Conservation (phyloP, 306 rosid genomes). For the Glycine tomentella region DNA sequence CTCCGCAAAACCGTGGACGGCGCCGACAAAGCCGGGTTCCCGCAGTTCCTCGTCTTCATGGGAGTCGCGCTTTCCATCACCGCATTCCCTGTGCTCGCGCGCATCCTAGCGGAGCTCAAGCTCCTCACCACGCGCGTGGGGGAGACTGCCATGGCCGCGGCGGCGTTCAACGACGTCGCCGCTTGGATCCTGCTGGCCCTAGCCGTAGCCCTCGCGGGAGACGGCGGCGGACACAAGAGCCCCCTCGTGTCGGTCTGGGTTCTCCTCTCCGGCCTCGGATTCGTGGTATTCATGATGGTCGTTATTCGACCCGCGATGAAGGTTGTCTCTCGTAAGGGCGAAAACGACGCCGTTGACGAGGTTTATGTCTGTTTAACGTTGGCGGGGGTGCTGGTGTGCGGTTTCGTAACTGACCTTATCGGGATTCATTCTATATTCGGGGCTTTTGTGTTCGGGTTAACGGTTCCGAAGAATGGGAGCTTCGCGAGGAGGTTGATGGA, state of each 20-base stretch:
- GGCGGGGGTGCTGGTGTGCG: slow-evolving; percentile 73
- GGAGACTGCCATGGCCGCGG: slow-evolving; percentile 92
- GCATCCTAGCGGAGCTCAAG: slow-evolving; percentile 87
- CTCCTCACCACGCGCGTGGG: slow-evolving; percentile 77
- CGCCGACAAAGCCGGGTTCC: slow-evolving; percentile 64
- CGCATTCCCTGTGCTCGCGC: slow-evolving; percentile 89
- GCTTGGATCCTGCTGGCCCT: slow-evolving; percentile 90
- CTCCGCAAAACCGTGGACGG: slow-evolving; percentile 74
- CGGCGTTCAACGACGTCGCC: slow-evolving; percentile 84
- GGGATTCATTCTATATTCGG: slow-evolving; percentile 91
- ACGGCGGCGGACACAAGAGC: slow-evolving; percentile 53
- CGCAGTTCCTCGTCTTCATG: slow-evolving; percentile 78
- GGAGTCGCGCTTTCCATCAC: slow-evolving; percentile 91
- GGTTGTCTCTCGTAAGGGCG: slow-evolving; percentile 62
- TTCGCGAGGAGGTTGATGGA: slow-evolving; percentile 66
- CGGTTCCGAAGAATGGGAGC: slow-evolving; percentile 70
- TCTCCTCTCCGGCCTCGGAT: slow-evolving; percentile 66
- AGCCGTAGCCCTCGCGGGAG: slow-evolving; percentile 74
- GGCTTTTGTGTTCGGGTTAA: slow-evolving; percentile 83
- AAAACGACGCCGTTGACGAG: slow-evolving; percentile 59
- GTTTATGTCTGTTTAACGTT: slow-evolving; percentile 69
- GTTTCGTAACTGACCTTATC: slow-evolving; percentile 76
- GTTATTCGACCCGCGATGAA: slow-evolving; percentile 70
- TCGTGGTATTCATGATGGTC: slow-evolving; percentile 70
- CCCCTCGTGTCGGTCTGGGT: slow-evolving; percentile 78